These are phyloP conservation scores for Camelina laxa DNA, from an alignment of 345 rosid genomes.

Conservation along the genomic window DNA sequence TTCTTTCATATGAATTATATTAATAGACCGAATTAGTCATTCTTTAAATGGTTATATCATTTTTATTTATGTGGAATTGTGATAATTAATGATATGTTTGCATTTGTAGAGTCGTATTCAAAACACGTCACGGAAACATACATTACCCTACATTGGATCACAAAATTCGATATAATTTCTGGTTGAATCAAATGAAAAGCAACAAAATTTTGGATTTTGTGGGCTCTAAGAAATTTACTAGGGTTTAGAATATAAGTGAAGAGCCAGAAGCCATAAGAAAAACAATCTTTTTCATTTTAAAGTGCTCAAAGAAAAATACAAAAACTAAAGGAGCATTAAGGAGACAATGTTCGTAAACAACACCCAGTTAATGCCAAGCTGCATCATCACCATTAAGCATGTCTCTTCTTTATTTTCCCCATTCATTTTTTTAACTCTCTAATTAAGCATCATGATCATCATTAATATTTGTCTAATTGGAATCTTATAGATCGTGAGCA, in stretches of 20 bases:
- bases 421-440: slow-evolving; percentile 6
- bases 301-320: slow-evolving; percentile 36
- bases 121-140: slow-evolving; percentile 36
- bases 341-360: slow-evolving; percentile 41
- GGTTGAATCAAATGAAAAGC: slow-evolving; percentile 32
- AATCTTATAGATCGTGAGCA: slow-evolving; percentile 39
- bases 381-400: slow-evolving; percentile 49
- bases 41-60: not conserved
- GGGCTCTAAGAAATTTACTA: slow-evolving; percentile 27
- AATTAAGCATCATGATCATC: slow-evolving; percentile 34
- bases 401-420: slow-evolving; percentile 41
- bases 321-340: slow-evolving; percentile 43
- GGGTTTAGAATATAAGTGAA: slow-evolving; percentile 27
- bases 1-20: not conserved
- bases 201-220: slow-evolving; percentile 31
- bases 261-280: slow-evolving; percentile 33
- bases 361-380: slow-evolving; percentile 47
- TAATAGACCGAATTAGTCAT: not conserved
- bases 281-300: slow-evolving; percentile 28
- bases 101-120: slow-evolving; percentile 5
- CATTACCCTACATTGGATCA: slow-evolving; percentile 36
- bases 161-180: slow-evolving; percentile 20
- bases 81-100: not conserved
- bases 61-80: not conserved
- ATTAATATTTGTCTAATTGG: slow-evolving; percentile 27